phyloP scores from a whole-genome alignment of 2,329 filamentous ascomycete species.

The Xylaria digitata region DNA sequence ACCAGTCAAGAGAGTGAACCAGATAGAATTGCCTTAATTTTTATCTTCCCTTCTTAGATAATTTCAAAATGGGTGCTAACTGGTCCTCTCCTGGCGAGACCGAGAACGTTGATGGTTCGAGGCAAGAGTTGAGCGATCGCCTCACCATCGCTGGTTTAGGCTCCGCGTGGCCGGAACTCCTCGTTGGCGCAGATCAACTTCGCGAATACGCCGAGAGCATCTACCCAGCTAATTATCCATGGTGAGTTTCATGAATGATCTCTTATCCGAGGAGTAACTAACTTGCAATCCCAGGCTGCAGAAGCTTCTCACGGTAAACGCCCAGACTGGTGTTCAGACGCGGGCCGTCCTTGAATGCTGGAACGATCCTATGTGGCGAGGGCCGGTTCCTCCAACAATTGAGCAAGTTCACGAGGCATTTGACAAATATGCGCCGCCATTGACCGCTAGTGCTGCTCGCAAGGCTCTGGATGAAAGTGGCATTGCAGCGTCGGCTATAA shows the following conservation, averaged over 20 bases:
- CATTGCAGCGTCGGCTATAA: slow-evolving; percentile 46
- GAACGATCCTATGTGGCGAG: slow-evolving; percentile 33
- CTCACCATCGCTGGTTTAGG: slow-evolving; percentile 37
- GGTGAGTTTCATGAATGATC: slow-evolving; percentile 19
- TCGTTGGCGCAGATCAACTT: slow-evolving; percentile 16
- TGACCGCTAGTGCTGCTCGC: slow-evolving; percentile 49
- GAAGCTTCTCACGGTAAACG: slow-evolving; percentile 37
- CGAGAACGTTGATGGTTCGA: not conserved
- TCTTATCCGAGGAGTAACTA: not conserved
- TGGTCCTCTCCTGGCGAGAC: slow-evolving; percentile 25
- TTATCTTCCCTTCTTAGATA: not conserved
- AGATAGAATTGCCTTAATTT: not conserved
- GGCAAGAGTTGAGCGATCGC: slow-evolving; percentile 25
- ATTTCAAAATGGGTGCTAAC: slow-evolving; percentile 30
- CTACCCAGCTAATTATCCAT: slow-evolving; percentile 30
- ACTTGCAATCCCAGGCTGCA: slow-evolving; percentile 23
- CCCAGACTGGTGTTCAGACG: slow-evolving; percentile 33
- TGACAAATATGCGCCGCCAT: slow-evolving; percentile 46
- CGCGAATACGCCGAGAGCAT: slow-evolving; percentile 32
- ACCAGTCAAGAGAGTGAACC: slow-evolving; percentile 4
- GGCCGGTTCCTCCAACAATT: slow-evolving; percentile 38
- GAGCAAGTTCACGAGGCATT: slow-evolving; percentile 47
- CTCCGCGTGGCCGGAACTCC: slow-evolving; percentile 29
- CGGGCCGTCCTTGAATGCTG: slow-evolving; percentile 35
- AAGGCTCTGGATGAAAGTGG: slow-evolving; percentile 50